Base-by-base conservation (phyloP, 176 grass and related monocot genomes). In the Aegilops sharonensis region DNA sequence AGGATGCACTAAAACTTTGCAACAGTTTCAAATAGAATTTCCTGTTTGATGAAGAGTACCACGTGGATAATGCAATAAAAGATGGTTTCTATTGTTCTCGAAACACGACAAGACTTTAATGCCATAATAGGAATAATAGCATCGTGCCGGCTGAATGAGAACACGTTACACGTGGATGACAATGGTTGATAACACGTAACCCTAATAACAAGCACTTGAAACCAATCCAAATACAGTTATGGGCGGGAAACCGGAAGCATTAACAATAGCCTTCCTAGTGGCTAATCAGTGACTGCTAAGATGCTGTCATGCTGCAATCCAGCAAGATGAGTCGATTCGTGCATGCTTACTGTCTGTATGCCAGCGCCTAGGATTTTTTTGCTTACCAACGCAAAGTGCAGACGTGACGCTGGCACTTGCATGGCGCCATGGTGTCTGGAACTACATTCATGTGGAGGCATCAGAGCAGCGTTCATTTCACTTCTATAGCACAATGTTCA, bases 81-180 rank as follows among this genome's bases (percentile, higher is more conserved):
- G 23, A 25, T 11, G 21, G 43, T 11, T 36, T 25, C 9, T n/a
- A 45, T 21, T 77, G 72, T 75, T 71, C 3, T 74, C 68, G 1
- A 84, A 90, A 75, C 25, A 80, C 0, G 14, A 36, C 60, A 87
- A 80, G 24, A 84, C 18, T 54, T 67, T 52, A 87, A 72, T 37
- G 43, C 34, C 83, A 59, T 32, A 25, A 36, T 24, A 25, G 24
- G 31, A 23, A 54, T 54, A 36, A 54, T 67, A 66, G 32, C 21
- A 50, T 67, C 13, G 54, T 20, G 65, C 12, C 40, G 18, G 42
- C 7, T 65, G 21, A 25, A 52, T 13, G 31, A 40, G 50, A 85
- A 31, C 40, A 37, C 1, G 3, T 79, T 83, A 75, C 68, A 84
- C 0, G 21, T 87, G 79, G 73, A 73, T 2, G 20, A 5, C 32